These are phyloP conservation scores for Penicillium sp. DNA, from an alignment of 2,329 filamentous ascomycete species.

Conservation along the genomic window DNA sequence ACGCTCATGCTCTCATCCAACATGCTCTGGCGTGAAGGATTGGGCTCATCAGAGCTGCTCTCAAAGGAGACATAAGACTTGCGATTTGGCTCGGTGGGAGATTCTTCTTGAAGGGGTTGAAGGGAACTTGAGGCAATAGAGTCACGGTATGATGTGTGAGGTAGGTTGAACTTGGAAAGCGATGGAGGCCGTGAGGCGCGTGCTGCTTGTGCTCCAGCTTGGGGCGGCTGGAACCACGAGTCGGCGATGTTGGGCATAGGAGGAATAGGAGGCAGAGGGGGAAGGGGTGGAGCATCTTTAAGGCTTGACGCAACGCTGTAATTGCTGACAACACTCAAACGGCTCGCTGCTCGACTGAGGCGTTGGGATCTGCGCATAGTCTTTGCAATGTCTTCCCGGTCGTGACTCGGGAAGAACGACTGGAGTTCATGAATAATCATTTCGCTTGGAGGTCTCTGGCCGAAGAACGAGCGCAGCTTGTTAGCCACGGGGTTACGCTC, in stretches of 20 bases:
- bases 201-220: constrained; percentile 56
- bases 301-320: constrained; percentile 90
- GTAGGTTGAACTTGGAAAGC: constrained; percentile 61
- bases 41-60: constrained; percentile 71
- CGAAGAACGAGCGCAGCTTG: constrained; percentile 71
- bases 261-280: constrained; percentile 28
- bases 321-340: constrained; percentile 91
- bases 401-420: constrained; percentile 95
- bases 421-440: constrained; percentile 95
- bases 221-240: constrained; percentile 71
- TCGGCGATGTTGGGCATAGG: constrained; percentile 90
- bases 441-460: constrained; percentile 90
- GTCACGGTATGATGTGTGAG: constrained; percentile 73
- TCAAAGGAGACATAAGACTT: constrained; percentile 89
- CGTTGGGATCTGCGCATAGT: constrained; percentile 91
- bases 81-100: constrained; percentile 80
- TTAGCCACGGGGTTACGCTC: constrained; percentile 41
- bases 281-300: constrained; percentile 73
- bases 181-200: constrained; percentile 63
- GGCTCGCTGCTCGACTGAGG: constrained; percentile 88
- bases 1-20: constrained; percentile 80
- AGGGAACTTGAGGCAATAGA: constrained; percentile 88
- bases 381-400: constrained; percentile 91
- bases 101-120: constrained; percentile 89
- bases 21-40: constrained; percentile 77